A percentile compares a stretch with the other conserved stretches of the same genome.
Evolutionary conservation across 1,284 basidiomycete genomes (phyloP).

Genomic region (Xerocomus minutiporus): DNA sequence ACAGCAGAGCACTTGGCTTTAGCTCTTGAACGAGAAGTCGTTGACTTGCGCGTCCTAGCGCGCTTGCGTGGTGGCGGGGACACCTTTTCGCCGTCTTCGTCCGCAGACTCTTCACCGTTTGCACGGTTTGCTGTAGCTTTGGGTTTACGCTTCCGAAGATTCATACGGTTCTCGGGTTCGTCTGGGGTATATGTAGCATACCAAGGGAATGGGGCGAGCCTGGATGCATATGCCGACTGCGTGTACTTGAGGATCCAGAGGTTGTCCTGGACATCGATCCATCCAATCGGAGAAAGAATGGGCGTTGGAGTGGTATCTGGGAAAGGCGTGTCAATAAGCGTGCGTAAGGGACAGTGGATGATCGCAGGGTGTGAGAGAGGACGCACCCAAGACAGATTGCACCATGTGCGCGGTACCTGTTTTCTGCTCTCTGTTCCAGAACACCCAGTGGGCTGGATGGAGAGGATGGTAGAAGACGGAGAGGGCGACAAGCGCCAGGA

Average conservation of each 20-base stretch:
- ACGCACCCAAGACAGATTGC: slow-evolving; percentile 29
- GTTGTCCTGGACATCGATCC: slow-evolving; percentile 32
- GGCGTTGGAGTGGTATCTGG: slow-evolving; percentile 29
- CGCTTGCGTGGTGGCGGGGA: slow-evolving; percentile 32
- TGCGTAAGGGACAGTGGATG: neutral
- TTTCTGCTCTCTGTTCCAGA: slow-evolving; percentile 34
- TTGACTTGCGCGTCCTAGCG: slow-evolving; percentile 25
- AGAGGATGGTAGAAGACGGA: slow-evolving; percentile 33
- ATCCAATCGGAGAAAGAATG: slow-evolving; percentile 34
- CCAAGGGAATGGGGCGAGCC: slow-evolving; percentile 24
- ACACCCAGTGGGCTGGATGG: slow-evolving; percentile 31
- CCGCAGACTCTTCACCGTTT: slow-evolving; percentile 28
- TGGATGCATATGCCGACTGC: slow-evolving; percentile 27
- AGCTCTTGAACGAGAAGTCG: slow-evolving; percentile 7
- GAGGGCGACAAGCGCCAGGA: slow-evolving; percentile 31
- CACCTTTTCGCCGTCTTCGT: slow-evolving; percentile 27
- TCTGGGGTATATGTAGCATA: slow-evolving; percentile 29
- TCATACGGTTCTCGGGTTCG: slow-evolving; percentile 33
- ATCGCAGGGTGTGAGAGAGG: slow-evolving; percentile 2
- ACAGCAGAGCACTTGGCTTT: slow-evolving; percentile 4
- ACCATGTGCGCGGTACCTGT: slow-evolving; percentile 24
- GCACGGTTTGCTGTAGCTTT: slow-evolving; percentile 11
- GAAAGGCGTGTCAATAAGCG: slow-evolving; percentile 13
- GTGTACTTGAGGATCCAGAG: slow-evolving; percentile 34
- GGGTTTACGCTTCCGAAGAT: slow-evolving; percentile 29